Conservation (phyloP, 805 yeast genomes). For the Metschnikowia kunwiensis region DNA sequence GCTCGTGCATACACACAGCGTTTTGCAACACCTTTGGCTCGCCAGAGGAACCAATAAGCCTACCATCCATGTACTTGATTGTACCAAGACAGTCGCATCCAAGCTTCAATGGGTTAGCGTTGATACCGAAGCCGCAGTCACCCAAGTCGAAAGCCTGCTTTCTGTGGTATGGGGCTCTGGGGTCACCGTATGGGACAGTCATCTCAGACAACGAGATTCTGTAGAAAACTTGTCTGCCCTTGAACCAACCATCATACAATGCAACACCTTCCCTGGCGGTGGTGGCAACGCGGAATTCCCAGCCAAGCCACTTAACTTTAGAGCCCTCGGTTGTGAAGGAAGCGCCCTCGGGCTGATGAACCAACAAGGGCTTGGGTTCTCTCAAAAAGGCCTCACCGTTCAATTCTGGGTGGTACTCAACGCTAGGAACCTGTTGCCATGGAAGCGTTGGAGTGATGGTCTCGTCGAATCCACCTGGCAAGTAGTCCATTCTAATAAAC, state of each 20-base stretch:
- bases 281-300: conserved; percentile 72
- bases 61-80: conserved; percentile 68
- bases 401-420: conserved; percentile 73
- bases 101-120: conserved; percentile 62
- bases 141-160: conserved; percentile 87
- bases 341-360: conserved; percentile 77
- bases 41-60: conserved; percentile 56
- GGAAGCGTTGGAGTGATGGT: conserved; percentile 56
- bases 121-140: conserved; percentile 78
- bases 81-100: conserved; percentile 85
- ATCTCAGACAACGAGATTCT: conserved; percentile 73
- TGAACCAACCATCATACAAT: conserved; percentile 66
- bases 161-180: conserved; percentile 79
- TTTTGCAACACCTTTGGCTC: conserved; percentile 60
- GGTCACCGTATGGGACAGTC: conserved; percentile 89
- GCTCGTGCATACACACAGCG: conserved; percentile 79
- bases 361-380: conserved; percentile 66
- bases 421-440: conserved; percentile 57
- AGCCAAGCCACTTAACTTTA: conserved; percentile 74
- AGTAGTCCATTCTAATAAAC: conserved; percentile 67
- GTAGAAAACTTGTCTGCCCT: conserved; percentile 74
- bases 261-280: conserved; percentile 80
- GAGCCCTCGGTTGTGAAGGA: conserved; percentile 59
- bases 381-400: conserved; percentile 50
- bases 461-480: conserved; percentile 71